phyloP scores from a whole-genome alignment of 345 rosid species.

The Eucalyptus brandiana region DNA sequence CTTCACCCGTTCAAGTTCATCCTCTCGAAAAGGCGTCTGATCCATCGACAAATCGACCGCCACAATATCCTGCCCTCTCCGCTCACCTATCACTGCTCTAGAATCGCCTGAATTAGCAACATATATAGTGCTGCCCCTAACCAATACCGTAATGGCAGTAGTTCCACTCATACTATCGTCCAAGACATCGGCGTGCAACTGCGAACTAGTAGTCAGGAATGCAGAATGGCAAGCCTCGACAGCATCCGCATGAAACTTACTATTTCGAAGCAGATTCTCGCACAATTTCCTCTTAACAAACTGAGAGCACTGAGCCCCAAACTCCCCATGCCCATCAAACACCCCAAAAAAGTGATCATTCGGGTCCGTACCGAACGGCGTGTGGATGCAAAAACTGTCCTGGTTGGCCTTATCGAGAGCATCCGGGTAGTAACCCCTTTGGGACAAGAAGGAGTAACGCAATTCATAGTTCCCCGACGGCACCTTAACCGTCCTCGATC shows the following conservation, averaged over 20 bases:
- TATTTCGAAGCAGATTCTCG: constrained; percentile 71
- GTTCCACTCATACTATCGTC: constrained; percentile 99
- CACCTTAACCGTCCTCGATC: constrained; percentile 55
- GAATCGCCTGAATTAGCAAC: constrained; percentile 94
- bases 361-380: constrained; percentile 62
- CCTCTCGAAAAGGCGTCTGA: constrained; percentile 83
- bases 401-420: constrained; percentile 95
- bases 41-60: constrained; percentile 89
- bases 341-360: constrained; percentile 88
- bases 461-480: constrained; percentile 56
- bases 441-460: constrained; percentile 71
- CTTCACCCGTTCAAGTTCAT: constrained; percentile 85
- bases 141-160: constrained; percentile 81
- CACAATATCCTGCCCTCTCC: constrained; percentile 55
- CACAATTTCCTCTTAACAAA: constrained; percentile 68
- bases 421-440: constrained; percentile 94
- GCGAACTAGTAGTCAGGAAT: constrained; percentile 53
- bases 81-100: constrained; percentile 83
- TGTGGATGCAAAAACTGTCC: constrained; percentile 92
- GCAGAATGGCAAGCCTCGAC: constrained; percentile 71
- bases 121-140: constrained; percentile 66
- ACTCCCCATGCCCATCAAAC: constrained; percentile 97
- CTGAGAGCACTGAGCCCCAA: constrained; percentile 89
- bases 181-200: constrained; percentile 58
- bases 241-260: constrained; percentile 50